Conservation (phyloP, 2,329 filamentous ascomycete genomes). For the Pseudocercospora crystallina region DNA sequence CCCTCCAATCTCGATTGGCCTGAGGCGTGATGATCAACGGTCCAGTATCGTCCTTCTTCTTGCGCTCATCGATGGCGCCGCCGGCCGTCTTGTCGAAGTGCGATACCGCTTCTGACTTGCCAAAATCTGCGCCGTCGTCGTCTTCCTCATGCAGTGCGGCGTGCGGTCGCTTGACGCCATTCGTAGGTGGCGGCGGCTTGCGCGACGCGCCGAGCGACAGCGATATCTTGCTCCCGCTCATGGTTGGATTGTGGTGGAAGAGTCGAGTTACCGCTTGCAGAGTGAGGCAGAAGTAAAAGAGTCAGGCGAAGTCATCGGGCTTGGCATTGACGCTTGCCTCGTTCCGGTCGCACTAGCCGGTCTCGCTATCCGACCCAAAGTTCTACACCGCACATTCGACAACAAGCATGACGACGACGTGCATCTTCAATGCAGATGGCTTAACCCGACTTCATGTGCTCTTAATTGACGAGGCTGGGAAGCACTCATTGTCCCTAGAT, state of each 20-base stretch:
- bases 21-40: slow-evolving; percentile 59
- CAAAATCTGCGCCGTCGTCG: slow-evolving; percentile 54
- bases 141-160: slow-evolving; percentile 43
- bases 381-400: too few relatives aligned
- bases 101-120: slow-evolving; percentile 49
- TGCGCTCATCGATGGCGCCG: slow-evolving; percentile 47
- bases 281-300: not conserved
- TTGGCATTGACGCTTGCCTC: too few relatives aligned
- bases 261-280: not conserved
- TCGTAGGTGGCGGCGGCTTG: slow-evolving; percentile 28
- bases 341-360: too few relatives aligned
- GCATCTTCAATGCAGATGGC: not conserved
- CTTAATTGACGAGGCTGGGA: too few relatives aligned
- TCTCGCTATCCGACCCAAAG: too few relatives aligned
- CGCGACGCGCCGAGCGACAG: slow-evolving; percentile 32
- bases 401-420: too few relatives aligned
- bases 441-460: not conserved
- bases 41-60: slow-evolving; percentile 37
- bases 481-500: too few relatives aligned
- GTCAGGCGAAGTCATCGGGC: too few relatives aligned
- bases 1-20: slow-evolving; percentile 63
- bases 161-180: slow-evolving; percentile 44
- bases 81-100: slow-evolving; percentile 55
- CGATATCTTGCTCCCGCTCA: slow-evolving; percentile 31
- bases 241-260: slow-evolving; percentile 1